These are phyloP conservation scores for Eucalyptus marginata DNA, from an alignment of 345 rosid species.

Conservation along the genomic window DNA sequence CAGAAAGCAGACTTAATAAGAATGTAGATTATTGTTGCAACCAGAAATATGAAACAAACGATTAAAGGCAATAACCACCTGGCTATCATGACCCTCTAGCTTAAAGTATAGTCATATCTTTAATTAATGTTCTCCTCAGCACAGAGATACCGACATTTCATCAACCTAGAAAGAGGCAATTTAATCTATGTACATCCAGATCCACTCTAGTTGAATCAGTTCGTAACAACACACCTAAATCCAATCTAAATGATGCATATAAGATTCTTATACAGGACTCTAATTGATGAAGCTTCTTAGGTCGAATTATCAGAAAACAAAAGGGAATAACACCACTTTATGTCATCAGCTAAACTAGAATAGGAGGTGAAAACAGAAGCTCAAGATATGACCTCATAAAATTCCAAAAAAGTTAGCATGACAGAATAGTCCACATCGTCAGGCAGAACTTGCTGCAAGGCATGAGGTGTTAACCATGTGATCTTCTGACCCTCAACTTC, in stretches of 20 bases:
- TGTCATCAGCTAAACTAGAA: not conserved
- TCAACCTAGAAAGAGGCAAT: not conserved
- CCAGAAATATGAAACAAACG: not conserved
- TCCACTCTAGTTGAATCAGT: not conserved
- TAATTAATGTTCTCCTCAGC: not conserved
- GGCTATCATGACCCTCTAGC: not conserved
- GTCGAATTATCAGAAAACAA: not conserved
- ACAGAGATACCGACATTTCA: not conserved
- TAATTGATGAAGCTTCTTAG: not conserved
- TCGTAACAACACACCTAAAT: not conserved
- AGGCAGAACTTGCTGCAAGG: constrained; percentile 83
- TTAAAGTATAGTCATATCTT: not conserved
- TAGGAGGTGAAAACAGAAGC: not conserved
- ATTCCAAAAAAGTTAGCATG: constrained; percentile 81
- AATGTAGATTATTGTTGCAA: not conserved
- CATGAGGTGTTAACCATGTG: constrained; percentile 94
- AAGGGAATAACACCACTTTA: not conserved
- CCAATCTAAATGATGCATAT: not conserved
- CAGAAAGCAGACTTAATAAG: not conserved
- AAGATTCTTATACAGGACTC: not conserved
- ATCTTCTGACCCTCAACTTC: constrained; percentile 93
- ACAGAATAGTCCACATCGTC: constrained; percentile 85
- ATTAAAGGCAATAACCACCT: not conserved
- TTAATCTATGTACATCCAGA: not conserved
- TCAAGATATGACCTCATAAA: constrained; percentile 57